Evolutionary conservation across 129 eudicot genomes (phyloP).

Genomic region (Centrapalus pauciflorus): DNA sequence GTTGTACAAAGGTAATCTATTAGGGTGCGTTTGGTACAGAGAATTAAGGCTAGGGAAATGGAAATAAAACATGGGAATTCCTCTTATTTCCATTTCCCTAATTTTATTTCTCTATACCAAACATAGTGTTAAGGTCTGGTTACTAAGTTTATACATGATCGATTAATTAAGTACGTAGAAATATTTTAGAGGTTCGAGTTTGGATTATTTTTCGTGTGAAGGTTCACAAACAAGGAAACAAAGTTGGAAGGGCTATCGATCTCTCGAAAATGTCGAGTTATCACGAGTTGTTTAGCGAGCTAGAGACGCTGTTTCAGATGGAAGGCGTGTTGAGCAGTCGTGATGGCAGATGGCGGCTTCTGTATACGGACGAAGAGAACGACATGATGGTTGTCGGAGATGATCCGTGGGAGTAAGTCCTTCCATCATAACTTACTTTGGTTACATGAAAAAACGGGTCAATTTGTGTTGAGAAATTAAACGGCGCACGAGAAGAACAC

Average conservation of each 20-base stretch:
- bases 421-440: too few species aligned
- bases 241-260: conserved; percentile 91
- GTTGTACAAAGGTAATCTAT: conserved; percentile 71
- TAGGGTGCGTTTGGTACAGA: neutral
- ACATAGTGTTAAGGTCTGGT: too few species aligned
- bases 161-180: too few species aligned
- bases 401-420: conserved; percentile 80
- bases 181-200: neutral
- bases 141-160: neutral
- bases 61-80: too few species aligned
- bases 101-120: neutral
- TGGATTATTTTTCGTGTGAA: conserved; percentile 17
- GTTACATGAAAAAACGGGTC: too few species aligned
- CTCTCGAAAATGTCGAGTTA: conserved; percentile 64
- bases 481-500: too few species aligned
- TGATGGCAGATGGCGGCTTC: conserved; percentile 57
- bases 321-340: conserved; percentile 62
- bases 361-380: conserved; percentile 74
- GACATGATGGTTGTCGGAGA: conserved; percentile 94
- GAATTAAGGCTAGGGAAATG: neutral
- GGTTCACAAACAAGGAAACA: conserved; percentile 94
- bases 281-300: conserved; percentile 60
- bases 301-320: conserved; percentile 76
- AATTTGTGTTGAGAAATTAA: too few species aligned
- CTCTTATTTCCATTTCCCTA: neutral